These are phyloP conservation scores for Mycena rebaudengoi DNA, from an alignment of 768 basidiomycete genomes.

Conservation along the genomic window DNA sequence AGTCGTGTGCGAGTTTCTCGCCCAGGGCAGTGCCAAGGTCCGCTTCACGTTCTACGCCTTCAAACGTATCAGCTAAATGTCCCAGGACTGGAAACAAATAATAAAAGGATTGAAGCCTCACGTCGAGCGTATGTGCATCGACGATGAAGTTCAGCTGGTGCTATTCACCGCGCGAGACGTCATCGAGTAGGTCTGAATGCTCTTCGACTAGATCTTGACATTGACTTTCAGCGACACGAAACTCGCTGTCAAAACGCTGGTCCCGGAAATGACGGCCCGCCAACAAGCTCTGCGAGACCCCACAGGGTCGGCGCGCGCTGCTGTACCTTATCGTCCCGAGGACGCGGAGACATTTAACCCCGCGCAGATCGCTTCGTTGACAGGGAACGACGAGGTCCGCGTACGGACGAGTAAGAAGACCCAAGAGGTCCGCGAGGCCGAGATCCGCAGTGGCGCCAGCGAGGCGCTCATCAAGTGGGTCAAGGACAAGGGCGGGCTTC, in stretches of 20 bases:
- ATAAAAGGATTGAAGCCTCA: constrained; percentile 91
- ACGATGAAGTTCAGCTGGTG: constrained; percentile 91
- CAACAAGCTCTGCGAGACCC: constrained; percentile 61
- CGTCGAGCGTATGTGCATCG: constrained; percentile 85
- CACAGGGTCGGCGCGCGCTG: constrained; percentile 84
- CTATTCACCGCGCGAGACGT: constrained; percentile 91
- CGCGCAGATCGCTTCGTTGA: constrained; percentile 72
- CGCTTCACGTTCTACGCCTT: not conserved
- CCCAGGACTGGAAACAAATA: constrained; percentile 89
- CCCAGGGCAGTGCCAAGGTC: constrained; percentile 84
- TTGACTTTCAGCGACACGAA: constrained; percentile 82
- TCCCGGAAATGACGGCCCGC: constrained; percentile 74
- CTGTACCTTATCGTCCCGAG: constrained; percentile 87
- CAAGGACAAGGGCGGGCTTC: constrained; percentile 62
- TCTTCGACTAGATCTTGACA: not conserved
- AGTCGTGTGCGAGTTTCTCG: constrained; percentile 86
- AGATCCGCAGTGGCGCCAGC: constrained; percentile 79
- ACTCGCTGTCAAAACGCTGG: constrained; percentile 80
- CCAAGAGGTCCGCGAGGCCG: constrained; percentile 63
- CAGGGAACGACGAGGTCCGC: constrained; percentile 75
- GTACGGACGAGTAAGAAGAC: constrained; percentile 89
- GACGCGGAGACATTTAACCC: constrained; percentile 90
- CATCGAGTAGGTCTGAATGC: constrained; percentile 72
- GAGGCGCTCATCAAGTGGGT: constrained; percentile 78
- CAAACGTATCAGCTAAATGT: not conserved